Conservation (phyloP, 805 yeast species). For the Candida quercuum region DNA sequence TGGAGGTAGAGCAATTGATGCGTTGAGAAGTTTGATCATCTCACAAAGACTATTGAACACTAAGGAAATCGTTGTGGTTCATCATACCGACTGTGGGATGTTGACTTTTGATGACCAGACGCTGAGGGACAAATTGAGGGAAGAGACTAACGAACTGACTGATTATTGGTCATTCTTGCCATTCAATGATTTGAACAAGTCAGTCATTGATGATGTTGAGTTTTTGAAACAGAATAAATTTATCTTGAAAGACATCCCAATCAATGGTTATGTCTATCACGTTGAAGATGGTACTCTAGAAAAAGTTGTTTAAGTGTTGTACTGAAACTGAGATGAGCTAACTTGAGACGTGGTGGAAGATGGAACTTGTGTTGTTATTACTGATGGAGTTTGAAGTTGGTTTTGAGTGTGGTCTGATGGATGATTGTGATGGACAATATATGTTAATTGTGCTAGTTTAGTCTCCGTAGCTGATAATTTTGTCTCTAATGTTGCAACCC, state of each 20-base stretch:
- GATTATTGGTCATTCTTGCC: conserved; percentile 18
- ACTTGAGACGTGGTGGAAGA: too few species aligned
- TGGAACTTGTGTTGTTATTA: neutral
- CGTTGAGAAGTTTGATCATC: conserved; percentile 33
- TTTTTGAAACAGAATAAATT: conserved; percentile 25
- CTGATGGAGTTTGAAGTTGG: neutral
- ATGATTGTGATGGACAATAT: conserved; percentile 8
- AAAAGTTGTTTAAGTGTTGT: conserved; percentile 10
- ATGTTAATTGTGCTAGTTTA: conserved; percentile 15
- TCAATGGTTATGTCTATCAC: conserved; percentile 33
- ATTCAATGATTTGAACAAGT: conserved; percentile 27
- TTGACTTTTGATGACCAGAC: conserved; percentile 31
- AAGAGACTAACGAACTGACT: conserved; percentile 25
- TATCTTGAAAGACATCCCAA: conserved; percentile 32
- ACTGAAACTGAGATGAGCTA: neutral
- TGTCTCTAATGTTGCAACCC: conserved; percentile 16
- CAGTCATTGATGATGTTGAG: conserved; percentile 31
- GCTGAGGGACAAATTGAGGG: conserved; percentile 24
- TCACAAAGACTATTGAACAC: conserved; percentile 37
- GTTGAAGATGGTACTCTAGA: conserved; percentile 29
- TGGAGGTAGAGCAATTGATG: conserved; percentile 37
- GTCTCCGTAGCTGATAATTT: conserved; percentile 16
- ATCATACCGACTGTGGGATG: conserved; percentile 42
- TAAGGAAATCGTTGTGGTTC: conserved; percentile 33
- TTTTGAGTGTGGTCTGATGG: neutral